Percentiles rank a stretch among this genome's conserved stretches.
Evolutionary conservation across 78 protist genomes (phyloP).

Genomic region (Dictyostelium brefeldianum): DNA sequence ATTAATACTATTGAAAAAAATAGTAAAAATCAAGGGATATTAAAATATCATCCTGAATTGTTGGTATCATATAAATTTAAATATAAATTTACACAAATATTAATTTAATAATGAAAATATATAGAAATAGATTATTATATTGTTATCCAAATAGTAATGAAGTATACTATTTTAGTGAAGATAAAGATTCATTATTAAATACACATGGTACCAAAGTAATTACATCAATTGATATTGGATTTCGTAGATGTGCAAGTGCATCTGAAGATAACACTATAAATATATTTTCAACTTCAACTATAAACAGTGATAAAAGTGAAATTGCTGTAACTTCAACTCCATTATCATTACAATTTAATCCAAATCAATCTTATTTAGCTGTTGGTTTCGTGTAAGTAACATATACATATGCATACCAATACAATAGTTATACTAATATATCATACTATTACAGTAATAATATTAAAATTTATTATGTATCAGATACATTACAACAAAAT

Average conservation of each 20-base stretch:
- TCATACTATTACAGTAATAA: neutral
- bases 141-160: slow-evolving; percentile 12
- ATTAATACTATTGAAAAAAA: neutral
- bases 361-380: slow-evolving; percentile 43
- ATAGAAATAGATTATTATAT: neutral
- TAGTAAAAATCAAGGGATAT: neutral
- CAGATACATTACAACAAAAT: neutral
- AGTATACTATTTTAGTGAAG: neutral
- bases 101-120: neutral
- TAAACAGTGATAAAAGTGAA: neutral
- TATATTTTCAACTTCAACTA: neutral
- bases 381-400: slow-evolving; percentile 16
- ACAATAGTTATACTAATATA: too few relatives aligned
- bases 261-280: neutral
- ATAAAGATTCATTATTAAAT: neutral
- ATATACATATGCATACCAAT: too few relatives aligned
- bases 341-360: slow-evolving; percentile 15
- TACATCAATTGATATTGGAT: neutral
- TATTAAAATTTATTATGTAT: neutral
- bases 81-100: neutral
- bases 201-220: neutral
- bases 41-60: slow-evolving; percentile 24
- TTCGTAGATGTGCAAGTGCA: slow-evolving; percentile 24
- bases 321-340: neutral
- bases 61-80: neutral